Base-by-base conservation (phyloP, 2,329 filamentous ascomycete genomes). In the Pseudomassariella vexata region DNA sequence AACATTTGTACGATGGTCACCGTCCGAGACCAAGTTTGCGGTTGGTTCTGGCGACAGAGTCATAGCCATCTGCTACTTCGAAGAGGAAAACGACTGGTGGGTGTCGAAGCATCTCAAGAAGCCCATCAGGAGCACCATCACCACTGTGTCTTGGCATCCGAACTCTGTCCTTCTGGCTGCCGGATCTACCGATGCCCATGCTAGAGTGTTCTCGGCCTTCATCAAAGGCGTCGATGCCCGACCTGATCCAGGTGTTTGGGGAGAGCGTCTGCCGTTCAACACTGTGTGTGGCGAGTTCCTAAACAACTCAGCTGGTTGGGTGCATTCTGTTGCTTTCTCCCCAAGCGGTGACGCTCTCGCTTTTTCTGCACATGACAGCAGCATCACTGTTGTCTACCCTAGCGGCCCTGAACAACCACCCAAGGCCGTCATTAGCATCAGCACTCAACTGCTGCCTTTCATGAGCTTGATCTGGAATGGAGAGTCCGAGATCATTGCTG, bases 21-120 rank as follows among this genome's bases (percentile, higher is more conserved):
- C 92, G 3, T 90, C 85, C 15, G 92, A 98, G 70, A 84, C 81
- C 57, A 98, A 98, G 64, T 98, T 98, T 59, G 92, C 92, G 33
- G 92, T 96, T 17, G 92, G 92, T 39, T 95, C 89, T 18, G 92
- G 92, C 40, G 92, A 95, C 48, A 82, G 92, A 42, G 84, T 95
- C 44, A 95, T 98, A 51, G 88, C 92, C 24, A 76, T 96, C 48
- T 98, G 92, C 72, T 96, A 96, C 68, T 98, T 98, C 50, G 92
- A 98, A 56, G 86, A 95, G 59, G 92, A 98, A 63, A 95, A 98
- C 63, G 89, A 98, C 68, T 98, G 92, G 92, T 98, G 92, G 92
- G 90, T 98, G 24, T 95, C 89, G 22, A 98, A 98, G 73, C 92
- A 98, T 64, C 66, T 98, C 55, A 96, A 96, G 78, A 98, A 96